phyloP scores from a whole-genome alignment of 768 basidiomycete species.

The Podaxis rugospora region DNA sequence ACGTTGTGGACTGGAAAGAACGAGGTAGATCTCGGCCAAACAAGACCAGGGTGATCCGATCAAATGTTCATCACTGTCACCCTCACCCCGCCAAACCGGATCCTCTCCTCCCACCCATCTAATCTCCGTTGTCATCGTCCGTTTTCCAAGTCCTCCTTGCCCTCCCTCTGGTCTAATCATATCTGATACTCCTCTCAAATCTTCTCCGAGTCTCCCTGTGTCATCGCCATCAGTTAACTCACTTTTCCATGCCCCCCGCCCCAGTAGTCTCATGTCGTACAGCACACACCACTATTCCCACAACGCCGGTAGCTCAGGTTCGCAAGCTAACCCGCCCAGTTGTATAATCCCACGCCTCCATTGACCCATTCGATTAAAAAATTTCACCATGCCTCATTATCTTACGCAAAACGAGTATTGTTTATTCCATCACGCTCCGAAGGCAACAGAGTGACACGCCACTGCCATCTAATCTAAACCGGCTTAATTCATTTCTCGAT shows the following conservation, averaged over 20 bases:
- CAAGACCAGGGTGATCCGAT: slow-evolving; percentile 10
- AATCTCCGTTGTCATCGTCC: slow-evolving; percentile 11
- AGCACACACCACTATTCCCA: background rate
- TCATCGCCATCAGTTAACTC: background rate
- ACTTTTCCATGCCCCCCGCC: background rate
- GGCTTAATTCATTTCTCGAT: background rate
- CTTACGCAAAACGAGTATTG: slow-evolving; percentile 6
- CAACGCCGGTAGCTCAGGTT: background rate
- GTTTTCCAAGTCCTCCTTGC: background rate
- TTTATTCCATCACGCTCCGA: background rate
- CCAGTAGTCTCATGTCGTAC: background rate
- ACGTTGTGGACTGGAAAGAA: background rate
- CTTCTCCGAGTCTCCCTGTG: background rate
- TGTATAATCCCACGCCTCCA: background rate
- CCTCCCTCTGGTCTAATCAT: background rate
- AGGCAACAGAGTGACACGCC: background rate
- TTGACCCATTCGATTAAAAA: background rate
- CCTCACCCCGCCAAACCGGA: slow-evolving; percentile 7
- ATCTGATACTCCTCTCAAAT: background rate
- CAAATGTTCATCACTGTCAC: slow-evolving; percentile 6
- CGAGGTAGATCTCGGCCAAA: background rate
- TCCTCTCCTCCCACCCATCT: slow-evolving; percentile 4
- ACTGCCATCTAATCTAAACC: slow-evolving; percentile 2
- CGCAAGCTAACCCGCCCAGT: background rate
- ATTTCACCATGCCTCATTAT: background rate